Evolutionary conservation across 495 filamentous ascomycete species (phyloP).

Genomic region (Penicillium pulvis): DNA sequence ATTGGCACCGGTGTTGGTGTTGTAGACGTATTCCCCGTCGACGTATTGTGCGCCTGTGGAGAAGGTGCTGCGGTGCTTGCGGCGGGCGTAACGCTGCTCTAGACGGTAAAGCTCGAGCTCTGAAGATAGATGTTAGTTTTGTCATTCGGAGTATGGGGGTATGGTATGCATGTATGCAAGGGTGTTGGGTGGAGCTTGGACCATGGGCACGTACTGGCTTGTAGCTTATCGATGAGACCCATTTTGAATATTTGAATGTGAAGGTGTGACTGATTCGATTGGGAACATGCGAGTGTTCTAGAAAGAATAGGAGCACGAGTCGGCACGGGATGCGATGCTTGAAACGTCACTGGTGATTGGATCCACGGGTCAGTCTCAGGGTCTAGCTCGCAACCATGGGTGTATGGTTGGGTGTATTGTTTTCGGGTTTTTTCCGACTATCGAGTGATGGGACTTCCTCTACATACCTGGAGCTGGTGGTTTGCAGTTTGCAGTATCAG

Average conservation of each 20-base stretch:
- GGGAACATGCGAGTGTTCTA: background rate
- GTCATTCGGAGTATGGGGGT: background rate
- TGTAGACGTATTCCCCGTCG: slow-evolving; percentile 87
- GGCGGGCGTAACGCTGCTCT: slow-evolving; percentile 87
- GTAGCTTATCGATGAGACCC: slow-evolving; percentile 57
- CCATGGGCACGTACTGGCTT: slow-evolving; percentile 48
- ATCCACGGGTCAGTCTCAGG: background rate
- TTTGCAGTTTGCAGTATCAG: background rate
- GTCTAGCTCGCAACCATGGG: background rate
- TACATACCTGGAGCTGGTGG: too few species aligned
- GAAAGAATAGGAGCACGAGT: background rate
- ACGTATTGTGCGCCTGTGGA: slow-evolving; percentile 84
- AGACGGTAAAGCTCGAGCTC: slow-evolving; percentile 87
- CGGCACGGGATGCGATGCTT: too few species aligned
- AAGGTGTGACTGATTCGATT: background rate
- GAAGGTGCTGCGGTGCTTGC: slow-evolving; percentile 84
- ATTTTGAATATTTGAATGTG: slow-evolving; percentile 30
- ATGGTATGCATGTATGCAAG: too few species aligned
- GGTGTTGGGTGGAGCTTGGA: background rate
- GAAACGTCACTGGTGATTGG: background rate
- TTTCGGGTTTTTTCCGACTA: background rate
- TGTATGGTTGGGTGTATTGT: background rate
- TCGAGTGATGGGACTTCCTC: too few species aligned
- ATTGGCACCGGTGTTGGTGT: slow-evolving; percentile 32
- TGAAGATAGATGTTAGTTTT: slow-evolving; percentile 29